Conservation (phyloP, 2,329 filamentous ascomycete species). For the Ophiobolus disseminans region DNA sequence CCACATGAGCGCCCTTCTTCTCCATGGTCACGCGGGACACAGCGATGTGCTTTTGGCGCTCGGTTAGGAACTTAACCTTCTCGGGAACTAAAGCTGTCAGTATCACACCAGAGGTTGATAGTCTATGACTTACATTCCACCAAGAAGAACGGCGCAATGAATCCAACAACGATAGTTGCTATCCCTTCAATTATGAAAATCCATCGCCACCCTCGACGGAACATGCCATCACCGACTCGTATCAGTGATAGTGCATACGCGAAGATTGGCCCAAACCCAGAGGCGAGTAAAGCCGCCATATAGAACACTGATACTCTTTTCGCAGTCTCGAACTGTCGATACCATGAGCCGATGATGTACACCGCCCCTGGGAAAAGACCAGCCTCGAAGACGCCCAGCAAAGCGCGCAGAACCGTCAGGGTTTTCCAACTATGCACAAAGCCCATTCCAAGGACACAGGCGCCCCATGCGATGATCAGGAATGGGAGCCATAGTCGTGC, state of each 20-base stretch:
- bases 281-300: constrained; percentile 37
- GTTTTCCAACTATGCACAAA: constrained; percentile 30
- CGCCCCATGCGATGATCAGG: constrained; percentile 36
- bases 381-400: constrained; percentile 34
- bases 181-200: constrained; percentile 35
- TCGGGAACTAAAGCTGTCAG: constrained; percentile 25
- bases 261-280: constrained; percentile 44
- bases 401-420: constrained; percentile 25
- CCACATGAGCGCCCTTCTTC: constrained; percentile 27
- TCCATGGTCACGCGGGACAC: constrained; percentile 33
- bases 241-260: constrained; percentile 45
- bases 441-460: constrained; percentile 34
- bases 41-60: constrained; percentile 35
- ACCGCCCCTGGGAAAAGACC: constrained; percentile 33
- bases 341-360: constrained; percentile 37
- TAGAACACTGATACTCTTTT: constrained; percentile 35
- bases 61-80: constrained; percentile 35
- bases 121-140: constrained; percentile 25
- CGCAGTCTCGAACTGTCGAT: constrained; percentile 34
- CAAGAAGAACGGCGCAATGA: constrained; percentile 31
- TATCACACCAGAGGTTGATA: too few species aligned
- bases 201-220: constrained; percentile 36
- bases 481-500: constrained; percentile 40
- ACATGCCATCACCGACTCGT: constrained; percentile 40
- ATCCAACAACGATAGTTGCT: constrained; percentile 24